Conservation (phyloP, 2,329 filamentous ascomycete genomes). For the Ophiostoma pallidulum region DNA sequence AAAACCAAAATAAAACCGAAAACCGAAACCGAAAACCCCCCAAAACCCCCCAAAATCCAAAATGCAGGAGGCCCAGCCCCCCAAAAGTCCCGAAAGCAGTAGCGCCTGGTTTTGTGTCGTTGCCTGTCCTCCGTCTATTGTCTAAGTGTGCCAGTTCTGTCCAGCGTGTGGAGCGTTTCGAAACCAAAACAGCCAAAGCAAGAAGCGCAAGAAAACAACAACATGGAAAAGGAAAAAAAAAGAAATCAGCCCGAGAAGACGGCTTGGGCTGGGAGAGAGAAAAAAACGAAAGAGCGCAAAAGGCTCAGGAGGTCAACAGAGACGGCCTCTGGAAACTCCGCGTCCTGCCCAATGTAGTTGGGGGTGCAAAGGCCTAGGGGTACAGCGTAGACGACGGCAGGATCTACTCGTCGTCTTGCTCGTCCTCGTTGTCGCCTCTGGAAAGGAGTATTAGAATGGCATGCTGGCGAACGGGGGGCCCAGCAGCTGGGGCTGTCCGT, state of each 20-base stretch:
- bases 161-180: not conserved
- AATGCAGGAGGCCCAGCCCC: too few species aligned
- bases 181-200: not conserved
- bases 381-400: too few species aligned
- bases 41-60: too few species aligned
- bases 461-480: too few species aligned
- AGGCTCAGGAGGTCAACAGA: not conserved
- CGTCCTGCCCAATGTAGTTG: too few species aligned
- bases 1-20: not conserved
- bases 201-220: constrained; percentile 1
- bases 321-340: too few species aligned
- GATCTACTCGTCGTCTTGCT: constrained; percentile 28
- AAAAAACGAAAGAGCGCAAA: too few species aligned
- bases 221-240: not conserved
- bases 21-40: not conserved
- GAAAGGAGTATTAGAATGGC: constrained; percentile 5
- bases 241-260: not conserved
- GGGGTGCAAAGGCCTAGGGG: too few species aligned
- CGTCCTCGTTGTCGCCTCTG: constrained; percentile 24
- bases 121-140: not conserved
- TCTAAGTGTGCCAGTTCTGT: not conserved
- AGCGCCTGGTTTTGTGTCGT: too few species aligned
- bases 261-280: not conserved
- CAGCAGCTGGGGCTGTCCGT: too few species aligned
- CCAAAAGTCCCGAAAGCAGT: too few species aligned